phyloP scores from a whole-genome alignment of 1,139 yeast genomes.

The Debaryomyces fabryi region DNA sequence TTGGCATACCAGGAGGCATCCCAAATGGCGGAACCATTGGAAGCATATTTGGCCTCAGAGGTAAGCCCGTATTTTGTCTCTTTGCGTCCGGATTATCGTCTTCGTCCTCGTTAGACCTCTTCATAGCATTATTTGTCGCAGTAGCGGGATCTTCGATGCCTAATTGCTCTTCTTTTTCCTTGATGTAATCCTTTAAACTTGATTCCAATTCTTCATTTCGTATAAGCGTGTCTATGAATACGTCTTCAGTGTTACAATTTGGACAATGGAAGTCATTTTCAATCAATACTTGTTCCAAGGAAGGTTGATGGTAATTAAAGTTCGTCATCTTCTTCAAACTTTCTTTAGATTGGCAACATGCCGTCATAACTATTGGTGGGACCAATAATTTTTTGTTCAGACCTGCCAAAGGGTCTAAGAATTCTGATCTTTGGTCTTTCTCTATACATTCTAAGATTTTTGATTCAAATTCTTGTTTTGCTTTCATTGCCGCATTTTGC shows the following conservation, averaged over 20 bases:
- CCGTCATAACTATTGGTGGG: conserved; percentile 78
- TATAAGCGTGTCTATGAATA: conserved; percentile 71
- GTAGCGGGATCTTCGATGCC: conserved; percentile 41
- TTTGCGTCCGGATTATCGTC: conserved; percentile 29
- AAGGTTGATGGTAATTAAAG: conserved; percentile 41
- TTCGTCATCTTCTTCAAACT: conserved; percentile 57
- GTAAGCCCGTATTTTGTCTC: conserved; percentile 31
- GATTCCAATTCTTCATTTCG: conserved; percentile 61
- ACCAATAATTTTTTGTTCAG: conserved; percentile 63
- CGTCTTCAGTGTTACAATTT: conserved; percentile 73
- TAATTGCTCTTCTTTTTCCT: conserved; percentile 43
- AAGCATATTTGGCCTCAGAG: conserved; percentile 23
- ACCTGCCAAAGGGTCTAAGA: conserved; percentile 63
- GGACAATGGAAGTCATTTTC: conserved; percentile 93
- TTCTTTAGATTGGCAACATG: conserved; percentile 66
- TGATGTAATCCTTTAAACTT: conserved; percentile 55
- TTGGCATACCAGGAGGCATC: conserved; percentile 23
- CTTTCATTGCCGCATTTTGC: conserved; percentile 52
- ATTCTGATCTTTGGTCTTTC: conserved; percentile 44
- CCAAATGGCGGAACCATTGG: conserved; percentile 19
- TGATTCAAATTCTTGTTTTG: conserved; percentile 43
- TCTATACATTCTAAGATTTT: conserved; percentile 39
- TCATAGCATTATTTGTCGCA: conserved; percentile 16
- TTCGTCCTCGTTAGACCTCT: conserved; percentile 27
- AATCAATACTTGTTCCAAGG: conserved; percentile 69